Conservation (phyloP, 1,139 yeast species). For the Ogataea hybrid region DNA sequence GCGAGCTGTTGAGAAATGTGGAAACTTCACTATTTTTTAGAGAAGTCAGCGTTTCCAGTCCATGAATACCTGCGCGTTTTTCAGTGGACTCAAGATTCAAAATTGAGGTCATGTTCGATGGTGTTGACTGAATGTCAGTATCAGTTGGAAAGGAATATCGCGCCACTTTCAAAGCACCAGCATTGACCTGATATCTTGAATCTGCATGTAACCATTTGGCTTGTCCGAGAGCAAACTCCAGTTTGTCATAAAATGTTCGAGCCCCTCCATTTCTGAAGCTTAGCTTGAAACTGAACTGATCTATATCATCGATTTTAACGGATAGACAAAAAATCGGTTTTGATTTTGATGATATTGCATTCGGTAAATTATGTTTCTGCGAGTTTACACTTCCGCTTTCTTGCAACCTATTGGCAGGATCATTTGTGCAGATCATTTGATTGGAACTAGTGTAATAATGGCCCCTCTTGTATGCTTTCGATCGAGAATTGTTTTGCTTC, state of each 20-base stretch:
- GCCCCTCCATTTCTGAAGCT: constrained; percentile 67
- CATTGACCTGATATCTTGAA: constrained; percentile 40
- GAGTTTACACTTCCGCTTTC: no score
- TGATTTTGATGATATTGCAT: neutral
- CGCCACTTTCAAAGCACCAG: constrained; percentile 36
- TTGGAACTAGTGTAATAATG: no score
- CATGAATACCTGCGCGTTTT: constrained; percentile 53
- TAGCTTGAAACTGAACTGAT: constrained; percentile 39
- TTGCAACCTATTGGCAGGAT: no score
- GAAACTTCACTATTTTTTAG: constrained; percentile 60
- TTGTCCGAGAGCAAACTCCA: constrained; percentile 44
- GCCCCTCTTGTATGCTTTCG: no score
- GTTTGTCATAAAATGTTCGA: constrained; percentile 41
- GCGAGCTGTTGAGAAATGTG: constrained; percentile 59
- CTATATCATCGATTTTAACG: neutral
- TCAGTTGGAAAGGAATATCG: neutral
- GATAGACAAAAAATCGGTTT: neutral
- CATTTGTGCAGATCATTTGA: no score
- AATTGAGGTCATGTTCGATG: neutral
- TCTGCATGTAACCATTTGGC: constrained; percentile 45
- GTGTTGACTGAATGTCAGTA: neutral
- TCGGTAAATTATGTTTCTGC: no score
- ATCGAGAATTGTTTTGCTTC: neutral
- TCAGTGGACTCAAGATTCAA: constrained; percentile 1
- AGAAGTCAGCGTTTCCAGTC: constrained; percentile 61